Percentiles rank a stretch among this genome's conserved stretches.
Evolutionary conservation across 2,329 filamentous ascomycete species (phyloP).

Genomic region (Cladobotryum protrusum): DNA sequence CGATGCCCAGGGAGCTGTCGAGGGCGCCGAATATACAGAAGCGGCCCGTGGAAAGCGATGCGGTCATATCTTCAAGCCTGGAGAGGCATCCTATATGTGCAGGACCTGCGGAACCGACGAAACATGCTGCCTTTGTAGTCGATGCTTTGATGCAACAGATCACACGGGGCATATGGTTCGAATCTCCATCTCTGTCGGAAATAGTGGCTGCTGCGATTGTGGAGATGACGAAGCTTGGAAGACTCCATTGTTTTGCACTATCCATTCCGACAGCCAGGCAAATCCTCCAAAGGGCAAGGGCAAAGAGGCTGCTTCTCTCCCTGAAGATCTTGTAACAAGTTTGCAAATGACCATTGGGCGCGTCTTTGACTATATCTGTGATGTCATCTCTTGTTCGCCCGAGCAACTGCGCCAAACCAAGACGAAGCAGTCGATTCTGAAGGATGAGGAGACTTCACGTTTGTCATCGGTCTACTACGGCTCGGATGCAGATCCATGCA

Average conservation of each 20-base stretch:
- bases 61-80: conserved; percentile 93
- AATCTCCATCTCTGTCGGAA: conserved; percentile 80
- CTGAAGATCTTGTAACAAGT: conserved; percentile 67
- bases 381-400: conserved; percentile 95
- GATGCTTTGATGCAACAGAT: conserved; percentile 92
- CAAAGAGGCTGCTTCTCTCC: conserved; percentile 53
- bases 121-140: conserved; percentile 88
- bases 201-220: conserved; percentile 95
- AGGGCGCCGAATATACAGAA: conserved; percentile 91
- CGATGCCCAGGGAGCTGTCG: conserved; percentile 83
- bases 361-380: conserved; percentile 89
- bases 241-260: conserved; percentile 81
- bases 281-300: conserved; percentile 55
- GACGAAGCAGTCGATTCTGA: conserved; percentile 69
- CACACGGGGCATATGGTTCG: conserved; percentile 90
- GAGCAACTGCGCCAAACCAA: conserved; percentile 88
- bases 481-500: conserved; percentile 35
- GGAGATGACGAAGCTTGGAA: conserved; percentile 94
- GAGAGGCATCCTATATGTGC: conserved; percentile 91
- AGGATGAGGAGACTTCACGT: conserved; percentile 76
- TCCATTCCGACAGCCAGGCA: conserved; percentile 65
- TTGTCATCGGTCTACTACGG: conserved; percentile 68
- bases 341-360: conserved; percentile 82
- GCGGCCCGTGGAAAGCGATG: conserved; percentile 88
- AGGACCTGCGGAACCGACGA: conserved; percentile 92